Evolutionary conservation across 2,329 filamentous ascomycete genomes (phyloP).

Genomic region (Aspergillus sp.): DNA sequence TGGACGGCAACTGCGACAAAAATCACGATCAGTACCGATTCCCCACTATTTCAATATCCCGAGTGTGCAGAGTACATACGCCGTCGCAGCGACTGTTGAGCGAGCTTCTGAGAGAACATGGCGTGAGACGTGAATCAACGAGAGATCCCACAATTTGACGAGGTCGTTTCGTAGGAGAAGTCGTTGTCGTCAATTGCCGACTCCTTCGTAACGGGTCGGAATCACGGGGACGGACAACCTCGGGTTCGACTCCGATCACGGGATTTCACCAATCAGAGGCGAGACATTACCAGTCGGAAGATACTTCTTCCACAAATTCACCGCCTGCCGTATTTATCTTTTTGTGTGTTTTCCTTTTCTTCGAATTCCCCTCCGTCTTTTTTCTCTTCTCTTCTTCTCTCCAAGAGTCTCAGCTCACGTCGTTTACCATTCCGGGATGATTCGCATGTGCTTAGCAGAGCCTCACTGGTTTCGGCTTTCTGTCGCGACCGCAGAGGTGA

Average conservation of each 20-base stretch:
- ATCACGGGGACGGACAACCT: conserved; percentile 34
- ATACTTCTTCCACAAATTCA: conserved; percentile 25
- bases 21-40: conserved; percentile 14
- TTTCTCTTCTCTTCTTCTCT: conserved; percentile 16
- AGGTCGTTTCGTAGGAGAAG: not conserved
- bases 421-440: conserved; percentile 33
- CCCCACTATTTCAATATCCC: not conserved
- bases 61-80: conserved; percentile 29
- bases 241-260: conserved; percentile 32
- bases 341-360: conserved; percentile 15
- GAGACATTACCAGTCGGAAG: conserved; percentile 30
- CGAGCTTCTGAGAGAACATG: conserved; percentile 44
- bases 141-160: conserved; percentile 6
- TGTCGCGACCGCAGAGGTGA: conserved; percentile 37
- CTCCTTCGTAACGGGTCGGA: conserved; percentile 27
- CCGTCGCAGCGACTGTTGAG: conserved; percentile 43
- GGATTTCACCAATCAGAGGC: conserved; percentile 27
- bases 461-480: conserved; percentile 40
- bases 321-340: conserved; percentile 4
- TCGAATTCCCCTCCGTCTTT: conserved; percentile 7
- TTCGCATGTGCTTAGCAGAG: conserved; percentile 30
- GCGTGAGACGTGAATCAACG: conserved; percentile 13
- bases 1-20: conserved; percentile 36
- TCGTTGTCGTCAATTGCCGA: conserved; percentile 8
- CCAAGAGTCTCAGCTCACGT: conserved; percentile 37